Base-by-base conservation (phyloP, 2,329 filamentous ascomycete genomes). In the Penicillium sp. region DNA sequence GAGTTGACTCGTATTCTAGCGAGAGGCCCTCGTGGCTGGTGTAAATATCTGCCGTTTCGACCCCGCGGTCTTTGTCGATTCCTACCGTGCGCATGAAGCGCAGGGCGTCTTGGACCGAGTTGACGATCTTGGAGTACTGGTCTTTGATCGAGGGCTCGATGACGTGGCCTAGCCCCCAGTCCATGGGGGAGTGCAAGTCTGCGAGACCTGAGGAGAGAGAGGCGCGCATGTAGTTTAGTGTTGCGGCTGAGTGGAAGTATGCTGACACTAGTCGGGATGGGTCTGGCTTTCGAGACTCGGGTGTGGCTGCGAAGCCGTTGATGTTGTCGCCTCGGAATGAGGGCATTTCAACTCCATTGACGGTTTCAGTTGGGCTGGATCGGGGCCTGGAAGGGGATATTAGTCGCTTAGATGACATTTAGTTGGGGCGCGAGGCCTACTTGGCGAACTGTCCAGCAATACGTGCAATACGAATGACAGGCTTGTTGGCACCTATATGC, bases 371-470 rank as follows among this genome's bases (percentile, higher is more conserved):
- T 0, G 94, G 90, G 68, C 89, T 96, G 4, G 92, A 96, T 57
- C 95, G 83, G 2, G 94, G 95, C 79, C 76, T 77, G 50, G 2
- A 24, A 7, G 46, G 55, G 41, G 14, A 55, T 37, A 14, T 58
- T 58, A 50, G 19, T 54, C 16, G 22, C 6, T 14, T 2, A 13
- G 5, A 27, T 10, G 3, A 6, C 5, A 31, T 41, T 27, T 1
- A 13, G 9, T 7, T 3, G 10, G 19, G 13, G 13, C 4, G 35
- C 11, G 24, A 6, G 6, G 58, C 69, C 49, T 64, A 78, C 78
- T 99, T 99, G 33, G 95, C 95, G 72, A 96, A 99, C 81, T 99
- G 95, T 3, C 95, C 95, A 13, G 95, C 95, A 87, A 98, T 97
- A 60, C 95, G 87, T 16, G 92, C 95, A 70, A 99, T 96, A 66